phyloP scores from a whole-genome alignment of 2,329 filamentous ascomycete genomes.

The Neurospora sp. region DNA sequence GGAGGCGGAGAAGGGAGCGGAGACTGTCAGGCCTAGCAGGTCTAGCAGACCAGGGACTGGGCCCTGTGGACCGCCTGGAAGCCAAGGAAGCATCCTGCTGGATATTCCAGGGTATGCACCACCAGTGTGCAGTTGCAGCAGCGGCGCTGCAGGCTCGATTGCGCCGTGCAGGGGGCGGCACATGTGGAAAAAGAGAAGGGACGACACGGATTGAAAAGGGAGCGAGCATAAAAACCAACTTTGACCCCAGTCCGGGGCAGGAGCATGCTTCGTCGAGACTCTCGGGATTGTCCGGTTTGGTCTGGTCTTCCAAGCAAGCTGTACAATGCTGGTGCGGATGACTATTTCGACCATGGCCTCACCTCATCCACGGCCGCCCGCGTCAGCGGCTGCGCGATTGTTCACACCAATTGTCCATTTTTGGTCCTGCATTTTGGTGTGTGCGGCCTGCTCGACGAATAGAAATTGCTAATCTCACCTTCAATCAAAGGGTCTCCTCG shows the following conservation, averaged over 20 bases:
- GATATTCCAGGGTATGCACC: not conserved
- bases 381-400: not conserved
- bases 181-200: slow-evolving; percentile 6
- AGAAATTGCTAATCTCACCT: slow-evolving; percentile 20
- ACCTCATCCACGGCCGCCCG: not conserved
- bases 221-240: not conserved
- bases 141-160: not conserved
- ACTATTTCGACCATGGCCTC: not conserved
- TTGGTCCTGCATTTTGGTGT: slow-evolving; percentile 1
- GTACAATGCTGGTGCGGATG: not conserved
- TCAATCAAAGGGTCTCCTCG: slow-evolving; percentile 15
- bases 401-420: not conserved
- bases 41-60: not conserved
- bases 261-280: not conserved
- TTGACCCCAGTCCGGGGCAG: not conserved
- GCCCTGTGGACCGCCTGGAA: not conserved
- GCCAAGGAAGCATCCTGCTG: not conserved
- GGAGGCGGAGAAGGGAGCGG: not conserved
- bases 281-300: not conserved
- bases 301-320: not conserved
- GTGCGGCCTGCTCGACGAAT: slow-evolving; percentile 14
- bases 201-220: slow-evolving; percentile 10
- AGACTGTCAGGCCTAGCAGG: not conserved
- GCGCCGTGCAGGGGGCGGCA: not conserved
- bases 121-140: not conserved